phyloP scores from a whole-genome alignment of 306 rosid species.

The Quercus aquifolioides region DNA sequence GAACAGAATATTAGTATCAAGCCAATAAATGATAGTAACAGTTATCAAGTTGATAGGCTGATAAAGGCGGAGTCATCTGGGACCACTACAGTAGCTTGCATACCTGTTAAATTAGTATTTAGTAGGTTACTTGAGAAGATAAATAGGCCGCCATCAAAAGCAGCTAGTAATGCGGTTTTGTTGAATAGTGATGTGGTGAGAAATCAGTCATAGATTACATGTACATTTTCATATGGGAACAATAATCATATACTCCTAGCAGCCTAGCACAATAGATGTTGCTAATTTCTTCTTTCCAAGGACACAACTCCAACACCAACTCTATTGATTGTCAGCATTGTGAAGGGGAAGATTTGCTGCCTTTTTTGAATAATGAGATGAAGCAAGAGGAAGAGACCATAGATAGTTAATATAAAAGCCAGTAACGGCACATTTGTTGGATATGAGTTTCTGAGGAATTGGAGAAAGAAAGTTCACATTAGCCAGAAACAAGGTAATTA shows the following conservation, averaged over 20 bases:
- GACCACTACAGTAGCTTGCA: conserved; percentile 88
- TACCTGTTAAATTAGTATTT: conserved; percentile 89
- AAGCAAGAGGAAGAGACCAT: background rate
- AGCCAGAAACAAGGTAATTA: conserved; percentile 2
- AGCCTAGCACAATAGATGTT: conserved; percentile 34
- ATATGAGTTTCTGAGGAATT: background rate
- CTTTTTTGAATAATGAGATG: background rate
- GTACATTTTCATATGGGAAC: conserved; percentile 64
- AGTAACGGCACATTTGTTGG: background rate
- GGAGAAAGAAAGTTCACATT: background rate
- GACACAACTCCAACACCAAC: conserved; percentile 10
- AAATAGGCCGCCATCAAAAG: conserved; percentile 87
- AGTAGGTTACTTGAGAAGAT: conserved; percentile 99
- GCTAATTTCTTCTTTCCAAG: conserved; percentile 31
- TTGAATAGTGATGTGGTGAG: conserved; percentile 57
- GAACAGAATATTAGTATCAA: conserved; percentile 55
- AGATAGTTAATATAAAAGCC: background rate
- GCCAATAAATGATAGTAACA: conserved; percentile 45
- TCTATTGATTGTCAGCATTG: conserved; percentile 24
- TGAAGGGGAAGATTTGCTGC: conserved; percentile 9
- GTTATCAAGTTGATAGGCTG: conserved; percentile 57
- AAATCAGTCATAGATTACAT: conserved; percentile 58
- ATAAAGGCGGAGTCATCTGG: conserved; percentile 70
- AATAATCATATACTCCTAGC: conserved; percentile 51
- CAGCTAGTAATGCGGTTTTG: conserved; percentile 53